Base-by-base conservation (phyloP, 495 filamentous ascomycete genomes). In the Penicillium samsonianum region DNA sequence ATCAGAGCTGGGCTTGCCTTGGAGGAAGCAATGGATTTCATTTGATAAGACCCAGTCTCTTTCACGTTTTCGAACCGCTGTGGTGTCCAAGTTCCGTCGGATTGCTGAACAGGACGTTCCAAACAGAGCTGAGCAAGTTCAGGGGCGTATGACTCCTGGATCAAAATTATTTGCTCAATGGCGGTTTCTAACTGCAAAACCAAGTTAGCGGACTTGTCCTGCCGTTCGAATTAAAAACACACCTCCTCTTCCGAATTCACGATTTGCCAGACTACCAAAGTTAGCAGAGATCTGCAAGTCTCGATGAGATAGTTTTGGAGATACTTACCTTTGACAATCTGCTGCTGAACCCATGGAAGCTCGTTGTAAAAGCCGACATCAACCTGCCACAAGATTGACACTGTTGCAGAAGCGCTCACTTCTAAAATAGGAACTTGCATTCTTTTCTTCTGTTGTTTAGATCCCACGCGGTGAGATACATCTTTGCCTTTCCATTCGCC, bases 361-460 rank as follows among this genome's bases (percentile, higher is more conserved):
- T 61, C 51, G 10, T 67, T 60, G 14, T 71, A 68, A 8, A 63
- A 68, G 0, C 62, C 75, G 2, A 71, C 40, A 55, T 71, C 71
- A 7, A 73, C 48, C 50, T 78, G 75, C 75, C 75, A 77, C 2
- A 77, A 33, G 23, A 77, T 69, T 16, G 42, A 65, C 1, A 49
- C 22, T 3, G 60, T 41, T 14, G 20, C 53, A 17, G 44, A 52
- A 43, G 50, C 62, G 0, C 37, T 10, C 7, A 55, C 64, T 4
- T 25, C 44, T 16, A 47, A 22, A 10, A 68, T 26, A 0, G 64
- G 67, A 17, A 70, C 57, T 35, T 49, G 42, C 17, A 68, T 57
- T 5, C 35, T n/a, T 9, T 53, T 23, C 28, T 26, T 57, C 28
- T 70, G 59, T 7, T 46, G 7, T 2, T 57, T 37, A 1, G 43